These are phyloP conservation scores for Wickerhamomyces alni DNA, from an alignment of 805 yeast genomes.

Conservation along the genomic window DNA sequence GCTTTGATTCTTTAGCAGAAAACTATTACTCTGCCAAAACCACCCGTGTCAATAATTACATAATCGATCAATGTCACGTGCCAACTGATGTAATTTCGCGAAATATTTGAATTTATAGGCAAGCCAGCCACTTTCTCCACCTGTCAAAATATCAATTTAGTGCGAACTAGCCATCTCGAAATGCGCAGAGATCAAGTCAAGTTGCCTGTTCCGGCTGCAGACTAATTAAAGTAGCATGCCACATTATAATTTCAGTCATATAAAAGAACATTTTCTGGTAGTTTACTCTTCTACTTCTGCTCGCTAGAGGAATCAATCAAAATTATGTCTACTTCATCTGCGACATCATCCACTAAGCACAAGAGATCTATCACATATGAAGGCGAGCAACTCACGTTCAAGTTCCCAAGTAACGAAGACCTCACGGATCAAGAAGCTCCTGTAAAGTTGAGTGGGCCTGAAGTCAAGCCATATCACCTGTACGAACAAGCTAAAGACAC, in stretches of 20 bases:
- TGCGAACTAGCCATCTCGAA: neutral
- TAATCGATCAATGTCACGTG: neutral
- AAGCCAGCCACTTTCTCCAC: neutral
- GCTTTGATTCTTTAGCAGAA: too few species aligned
- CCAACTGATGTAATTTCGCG: neutral
- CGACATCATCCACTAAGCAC: conserved; percentile 20
- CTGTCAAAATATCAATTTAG: neutral
- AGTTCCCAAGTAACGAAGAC: conserved; percentile 30
- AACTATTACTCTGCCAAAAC: too few species aligned
- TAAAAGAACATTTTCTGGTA: too few species aligned
- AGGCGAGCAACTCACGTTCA: conserved; percentile 34
- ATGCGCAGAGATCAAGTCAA: neutral
- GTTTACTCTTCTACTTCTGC: too few species aligned
- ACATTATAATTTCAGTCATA: too few species aligned
- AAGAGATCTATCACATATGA: conserved; percentile 29
- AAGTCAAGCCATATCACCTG: conserved; percentile 12
- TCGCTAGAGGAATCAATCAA: too few species aligned
- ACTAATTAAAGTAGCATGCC: too few species aligned
- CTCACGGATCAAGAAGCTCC: conserved; percentile 1
- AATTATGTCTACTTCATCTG: conserved; percentile 1
- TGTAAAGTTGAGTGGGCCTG: conserved; percentile 11
- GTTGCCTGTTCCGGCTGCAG: neutral
- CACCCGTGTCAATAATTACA: neutral
- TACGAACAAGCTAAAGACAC: conserved; percentile 6
- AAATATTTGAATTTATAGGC: neutral